Evolutionary conservation across 2,329 filamentous ascomycete genomes (phyloP), one percentile per base, ranked within the genome.

Genomic region (Coniella vitis): DNA sequence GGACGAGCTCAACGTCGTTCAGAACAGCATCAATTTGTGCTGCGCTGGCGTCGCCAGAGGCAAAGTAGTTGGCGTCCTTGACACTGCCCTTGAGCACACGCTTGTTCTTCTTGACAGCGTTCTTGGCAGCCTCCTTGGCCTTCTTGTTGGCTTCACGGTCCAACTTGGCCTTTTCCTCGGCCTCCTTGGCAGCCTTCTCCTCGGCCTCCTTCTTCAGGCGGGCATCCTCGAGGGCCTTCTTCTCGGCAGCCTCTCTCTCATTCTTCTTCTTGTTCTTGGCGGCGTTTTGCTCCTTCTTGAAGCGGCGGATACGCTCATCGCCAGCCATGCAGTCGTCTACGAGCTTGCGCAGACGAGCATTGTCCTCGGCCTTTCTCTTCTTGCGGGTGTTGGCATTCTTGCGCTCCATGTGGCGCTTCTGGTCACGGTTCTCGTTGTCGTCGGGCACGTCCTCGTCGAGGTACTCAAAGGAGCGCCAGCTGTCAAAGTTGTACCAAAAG

Each of bases 401-500:
- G 68, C 90, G 86, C 76, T 98, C 93, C 60, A 93, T 84, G 71
- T 98, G 91, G 51, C 93, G 88, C 78, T 96, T 97, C 77, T 98
- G 93, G 73, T 97, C 91, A 68, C 93, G 90, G 76, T 90, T 95
- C 75, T 97, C 93, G 69, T 93, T 95, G 76, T 98, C 93, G 63
- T 98, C 93, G 36, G 93, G 93, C 25, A 98, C 91, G 65, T 98
- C 93, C 75, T 98, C 93, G 64, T 98, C 93, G 52, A 95, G 86
- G 71, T 98, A 98, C 73, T 98, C 93, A 63, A 98, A 98, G 3
- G 87, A 84, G 54, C 93, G 80, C 93, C 93, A 98, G 69, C 86
- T 93, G 78, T 98, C 93, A 62, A 98, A 95, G 78, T 91, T 94
- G 78, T 97, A 98, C 85, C 87, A 98, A 77, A 97, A 98, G 79